Percentiles rank a stretch among this genome's conserved stretches.
Conservation (phyloP, 257 asterid species). For the Salvia hispanica region DNA sequence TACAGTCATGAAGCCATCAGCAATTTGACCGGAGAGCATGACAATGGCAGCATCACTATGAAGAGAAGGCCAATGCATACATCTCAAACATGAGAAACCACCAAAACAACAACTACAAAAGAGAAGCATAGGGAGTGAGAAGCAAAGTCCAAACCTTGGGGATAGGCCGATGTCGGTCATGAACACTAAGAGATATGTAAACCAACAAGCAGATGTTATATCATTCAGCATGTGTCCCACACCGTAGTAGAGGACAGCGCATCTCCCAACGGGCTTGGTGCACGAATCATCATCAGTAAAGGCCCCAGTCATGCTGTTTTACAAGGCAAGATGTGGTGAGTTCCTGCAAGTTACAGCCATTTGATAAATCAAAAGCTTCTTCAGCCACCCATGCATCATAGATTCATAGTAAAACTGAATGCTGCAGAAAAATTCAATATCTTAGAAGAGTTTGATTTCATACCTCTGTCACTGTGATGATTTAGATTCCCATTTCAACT, state of each 20-base stretch:
- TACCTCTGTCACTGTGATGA: slow-evolving; percentile 20
- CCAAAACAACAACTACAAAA: neutral
- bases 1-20: slow-evolving; percentile 82
- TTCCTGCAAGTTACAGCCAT: slow-evolving; percentile 39
- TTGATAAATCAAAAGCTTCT: too few species aligned
- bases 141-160: slow-evolving; percentile 59
- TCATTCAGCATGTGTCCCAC: slow-evolving; percentile 95
- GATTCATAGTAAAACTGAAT: neutral
- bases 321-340: slow-evolving; percentile 15
- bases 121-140: neutral
- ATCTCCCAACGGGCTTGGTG: slow-evolving; percentile 54
- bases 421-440: neutral
- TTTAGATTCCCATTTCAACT: slow-evolving; percentile 8
- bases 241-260: slow-evolving; percentile 70
- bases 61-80: slow-evolving; percentile 31
- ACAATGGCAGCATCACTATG: slow-evolving; percentile 80
- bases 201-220: slow-evolving; percentile 95
- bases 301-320: slow-evolving; percentile 43
- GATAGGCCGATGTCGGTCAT: slow-evolving; percentile 83
- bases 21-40: slow-evolving; percentile 94
- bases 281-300: slow-evolving; percentile 48
- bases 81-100: slow-evolving; percentile 17
- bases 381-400: neutral
- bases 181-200: slow-evolving; percentile 87
- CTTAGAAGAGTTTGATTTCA: neutral